Evolutionary conservation across 2,329 filamentous ascomycete species (phyloP).

Genomic region (Metarhizium sp.): DNA sequence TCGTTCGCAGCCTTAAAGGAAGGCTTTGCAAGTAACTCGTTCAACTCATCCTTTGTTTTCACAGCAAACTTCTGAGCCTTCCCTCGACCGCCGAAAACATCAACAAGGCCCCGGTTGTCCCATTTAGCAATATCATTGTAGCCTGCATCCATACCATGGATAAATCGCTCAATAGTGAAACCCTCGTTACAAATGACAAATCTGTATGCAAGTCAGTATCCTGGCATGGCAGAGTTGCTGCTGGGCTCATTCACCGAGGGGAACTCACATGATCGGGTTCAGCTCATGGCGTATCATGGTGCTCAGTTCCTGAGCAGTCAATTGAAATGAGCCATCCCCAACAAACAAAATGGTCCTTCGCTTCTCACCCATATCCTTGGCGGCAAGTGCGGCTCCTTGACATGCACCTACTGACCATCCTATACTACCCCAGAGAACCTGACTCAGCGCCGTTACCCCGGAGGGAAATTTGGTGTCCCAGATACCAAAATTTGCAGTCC

Average conservation of each 20-base stretch:
- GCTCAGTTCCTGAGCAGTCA: slow-evolving; percentile 75
- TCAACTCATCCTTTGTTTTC: slow-evolving; percentile 60
- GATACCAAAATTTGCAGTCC: slow-evolving; percentile 81
- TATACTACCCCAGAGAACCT: slow-evolving; percentile 64
- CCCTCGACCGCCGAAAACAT: slow-evolving; percentile 56
- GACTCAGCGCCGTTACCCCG: slow-evolving; percentile 70
- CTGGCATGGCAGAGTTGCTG: background rate
- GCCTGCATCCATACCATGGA: slow-evolving; percentile 68
- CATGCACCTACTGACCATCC: slow-evolving; percentile 51
- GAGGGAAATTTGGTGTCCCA: slow-evolving; percentile 75
- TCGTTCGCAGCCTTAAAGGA: slow-evolving; percentile 49
- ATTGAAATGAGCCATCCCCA: slow-evolving; percentile 81
- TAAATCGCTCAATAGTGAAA: slow-evolving; percentile 82
- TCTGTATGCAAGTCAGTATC: slow-evolving; percentile 21
- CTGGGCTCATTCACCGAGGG: background rate
- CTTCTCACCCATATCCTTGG: slow-evolving; percentile 50
- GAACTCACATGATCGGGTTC: slow-evolving; percentile 62
- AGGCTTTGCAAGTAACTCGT: slow-evolving; percentile 52
- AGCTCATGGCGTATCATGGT: slow-evolving; percentile 72
- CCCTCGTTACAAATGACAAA: slow-evolving; percentile 84
- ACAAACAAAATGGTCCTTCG: slow-evolving; percentile 73
- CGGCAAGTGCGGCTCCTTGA: slow-evolving; percentile 62
- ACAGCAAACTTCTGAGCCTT: slow-evolving; percentile 55
- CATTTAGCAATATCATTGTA: slow-evolving; percentile 79
- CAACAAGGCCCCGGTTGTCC: slow-evolving; percentile 61